phyloP scores from a whole-genome alignment of 345 rosid genomes.

The Lepidium didymum region DNA sequence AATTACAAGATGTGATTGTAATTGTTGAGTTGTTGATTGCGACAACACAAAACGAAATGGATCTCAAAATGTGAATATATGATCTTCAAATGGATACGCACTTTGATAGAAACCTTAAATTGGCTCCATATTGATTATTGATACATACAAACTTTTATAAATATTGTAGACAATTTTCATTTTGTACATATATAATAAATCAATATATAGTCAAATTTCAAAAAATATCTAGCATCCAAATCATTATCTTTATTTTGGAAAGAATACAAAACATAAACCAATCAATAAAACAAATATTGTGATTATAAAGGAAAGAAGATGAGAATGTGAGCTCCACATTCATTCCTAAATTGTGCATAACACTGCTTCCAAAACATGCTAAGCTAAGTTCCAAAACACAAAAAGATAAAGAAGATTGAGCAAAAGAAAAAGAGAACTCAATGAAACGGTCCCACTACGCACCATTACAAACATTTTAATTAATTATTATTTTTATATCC shows the following conservation, averaged over 20 bases:
- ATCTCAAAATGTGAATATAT: neutral
- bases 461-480: slow-evolving; percentile 7
- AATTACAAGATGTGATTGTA: too few species aligned
- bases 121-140: neutral
- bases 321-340: neutral
- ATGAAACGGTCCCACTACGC: slow-evolving; percentile 21
- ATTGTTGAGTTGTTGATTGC: too few species aligned
- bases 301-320: neutral
- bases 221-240: neutral
- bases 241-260: neutral
- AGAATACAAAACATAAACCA: neutral
- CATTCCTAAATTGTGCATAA: slow-evolving; percentile 15
- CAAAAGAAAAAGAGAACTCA: slow-evolving; percentile 25
- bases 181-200: neutral
- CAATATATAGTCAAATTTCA: neutral
- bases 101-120: neutral
- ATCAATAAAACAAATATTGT: neutral
- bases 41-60: too few species aligned
- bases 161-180: neutral
- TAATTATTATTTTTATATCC: neutral
- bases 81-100: neutral
- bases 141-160: neutral
- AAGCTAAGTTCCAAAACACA: neutral
- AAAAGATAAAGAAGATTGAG: slow-evolving; percentile 5
- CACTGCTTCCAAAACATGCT: slow-evolving; percentile 33